Conservation (phyloP, 1,284 basidiomycete genomes). For the Gymnopus androsaceus region DNA sequence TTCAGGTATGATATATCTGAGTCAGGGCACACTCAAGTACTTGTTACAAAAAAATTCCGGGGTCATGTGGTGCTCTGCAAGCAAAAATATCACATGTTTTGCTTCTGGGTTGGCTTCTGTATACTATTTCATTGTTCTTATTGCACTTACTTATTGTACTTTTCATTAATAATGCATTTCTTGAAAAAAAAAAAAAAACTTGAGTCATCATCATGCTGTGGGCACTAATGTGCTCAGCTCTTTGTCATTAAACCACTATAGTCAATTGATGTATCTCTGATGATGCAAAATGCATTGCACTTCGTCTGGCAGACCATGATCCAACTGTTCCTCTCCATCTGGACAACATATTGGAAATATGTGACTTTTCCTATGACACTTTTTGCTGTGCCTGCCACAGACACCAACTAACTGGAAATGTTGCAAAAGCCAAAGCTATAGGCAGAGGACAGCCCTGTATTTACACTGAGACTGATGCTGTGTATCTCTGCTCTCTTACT, state of each 20-base stretch:
- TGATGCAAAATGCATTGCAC: constrained; percentile 24
- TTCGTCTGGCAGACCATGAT: constrained; percentile 19
- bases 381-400: constrained; percentile 12
- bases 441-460: constrained; percentile 16
- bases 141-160: too few relatives aligned
- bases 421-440: constrained; percentile 12
- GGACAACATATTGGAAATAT: constrained; percentile 20
- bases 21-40: too few relatives aligned
- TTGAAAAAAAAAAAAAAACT: too few relatives aligned
- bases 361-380: constrained; percentile 22
- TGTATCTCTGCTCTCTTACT: constrained; percentile 19
- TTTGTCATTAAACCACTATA: constrained; percentile 22
- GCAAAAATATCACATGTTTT: too few relatives aligned
- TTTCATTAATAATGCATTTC: too few relatives aligned
- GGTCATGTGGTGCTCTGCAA: too few relatives aligned
- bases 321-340: constrained; percentile 7
- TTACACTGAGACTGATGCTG: constrained; percentile 12
- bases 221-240: too few relatives aligned
- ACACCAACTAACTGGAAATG: constrained; percentile 13
- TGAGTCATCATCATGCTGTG: too few relatives aligned
- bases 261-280: constrained; percentile 21
- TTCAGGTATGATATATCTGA: too few relatives aligned
- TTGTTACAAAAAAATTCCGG: too few relatives aligned
- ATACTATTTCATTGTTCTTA: too few relatives aligned
- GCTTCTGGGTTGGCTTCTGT: too few relatives aligned